Percentiles rank a stretch among this genome's conserved stretches.
phyloP scores from a whole-genome alignment of 1,139 yeast genomes.

The Pichia sp. region DNA sequence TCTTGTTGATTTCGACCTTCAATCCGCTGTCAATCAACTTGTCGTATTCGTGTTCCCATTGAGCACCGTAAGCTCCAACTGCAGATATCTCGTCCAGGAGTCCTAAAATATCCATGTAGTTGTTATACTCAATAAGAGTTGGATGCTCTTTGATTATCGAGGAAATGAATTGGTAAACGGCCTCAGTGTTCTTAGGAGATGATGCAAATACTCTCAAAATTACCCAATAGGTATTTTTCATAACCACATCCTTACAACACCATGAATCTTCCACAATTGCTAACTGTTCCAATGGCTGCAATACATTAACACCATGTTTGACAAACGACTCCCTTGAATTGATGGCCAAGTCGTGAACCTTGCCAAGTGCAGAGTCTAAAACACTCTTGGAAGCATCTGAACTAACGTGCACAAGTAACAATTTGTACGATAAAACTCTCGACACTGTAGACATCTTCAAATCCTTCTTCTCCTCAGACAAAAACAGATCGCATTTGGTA shows the following conservation, averaged over 20 bases:
- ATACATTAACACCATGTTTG: constrained; percentile 47
- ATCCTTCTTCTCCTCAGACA: constrained; percentile 14
- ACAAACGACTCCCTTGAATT: constrained; percentile 38
- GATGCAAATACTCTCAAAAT: constrained; percentile 55
- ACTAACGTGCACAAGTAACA: constrained; percentile 39
- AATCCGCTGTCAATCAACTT: constrained; percentile 40
- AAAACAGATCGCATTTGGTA: constrained; percentile 24
- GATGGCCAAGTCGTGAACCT: constrained; percentile 30
- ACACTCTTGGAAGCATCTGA: constrained; percentile 20
- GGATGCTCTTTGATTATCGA: constrained; percentile 39
- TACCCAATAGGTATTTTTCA: constrained; percentile 59
- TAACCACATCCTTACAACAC: constrained; percentile 36
- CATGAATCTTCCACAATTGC: constrained; percentile 45
- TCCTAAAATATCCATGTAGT: constrained; percentile 63
- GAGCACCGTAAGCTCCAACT: constrained; percentile 76
- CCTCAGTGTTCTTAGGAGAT: constrained; percentile 45
- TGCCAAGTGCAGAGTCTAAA: constrained; percentile 30
- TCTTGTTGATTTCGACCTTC: constrained; percentile 39
- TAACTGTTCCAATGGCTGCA: constrained; percentile 51
- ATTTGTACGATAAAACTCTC: constrained; percentile 37
- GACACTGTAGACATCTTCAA: constrained; percentile 19
- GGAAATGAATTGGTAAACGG: constrained; percentile 48
- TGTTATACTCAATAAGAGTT: constrained; percentile 40
- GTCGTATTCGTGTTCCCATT: constrained; percentile 62
- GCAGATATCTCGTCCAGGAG: constrained; percentile 77